Base-by-base conservation (phyloP, 1,284 basidiomycete species). In the Chalciporus sp. region DNA sequence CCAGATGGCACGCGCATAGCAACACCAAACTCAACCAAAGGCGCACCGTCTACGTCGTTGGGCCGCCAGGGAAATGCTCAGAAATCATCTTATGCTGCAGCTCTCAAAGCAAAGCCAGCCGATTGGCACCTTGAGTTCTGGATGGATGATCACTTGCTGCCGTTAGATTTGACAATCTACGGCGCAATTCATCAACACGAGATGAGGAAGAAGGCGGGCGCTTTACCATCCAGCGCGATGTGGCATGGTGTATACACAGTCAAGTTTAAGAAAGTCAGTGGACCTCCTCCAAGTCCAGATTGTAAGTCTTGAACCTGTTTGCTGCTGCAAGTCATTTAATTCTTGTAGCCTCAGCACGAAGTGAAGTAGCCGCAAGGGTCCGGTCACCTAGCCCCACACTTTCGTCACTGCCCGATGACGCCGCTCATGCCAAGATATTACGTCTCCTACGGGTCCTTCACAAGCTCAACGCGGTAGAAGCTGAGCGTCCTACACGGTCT, bases 81-180 rank as follows among this genome's bases (percentile, higher is more conserved):
- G 20, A 80, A 79, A 61, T 75, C 81, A 0, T 98, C 96, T 2
- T 99, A 99, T 70, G 95, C 97, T 17, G 88, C 94, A 1, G 95
- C 95, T 4, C 78, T 98, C 58, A 98, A 96, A 74, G 78, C 93
- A 2, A 92, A 93, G 66, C 93, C 95, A 1, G 84, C 82, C 20
- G 95, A 99, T 66, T 99, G 95, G 94, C 95, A 99, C 69, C 82
- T 99, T 45, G 91, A 95, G 69, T 99, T 99, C 71, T 89, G 84
- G 17, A 89, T 98, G 81, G 92, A 94, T 62, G 94, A 92, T 53
- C 85, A 92, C 55, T 75, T 84, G 14, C 75, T 99, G 23, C 86
- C 88, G 0, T 74, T 96, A 56, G 90, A 95, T 67, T 82, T 96
- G 56, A 99, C 97, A 1, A 88, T 99, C 54, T 99, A 97, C 66